A percentile compares a stretch with the other conserved stretches of the same genome.
Conservation (phyloP, 1,284 basidiomycete species). For the Ustilago trichophora region DNA sequence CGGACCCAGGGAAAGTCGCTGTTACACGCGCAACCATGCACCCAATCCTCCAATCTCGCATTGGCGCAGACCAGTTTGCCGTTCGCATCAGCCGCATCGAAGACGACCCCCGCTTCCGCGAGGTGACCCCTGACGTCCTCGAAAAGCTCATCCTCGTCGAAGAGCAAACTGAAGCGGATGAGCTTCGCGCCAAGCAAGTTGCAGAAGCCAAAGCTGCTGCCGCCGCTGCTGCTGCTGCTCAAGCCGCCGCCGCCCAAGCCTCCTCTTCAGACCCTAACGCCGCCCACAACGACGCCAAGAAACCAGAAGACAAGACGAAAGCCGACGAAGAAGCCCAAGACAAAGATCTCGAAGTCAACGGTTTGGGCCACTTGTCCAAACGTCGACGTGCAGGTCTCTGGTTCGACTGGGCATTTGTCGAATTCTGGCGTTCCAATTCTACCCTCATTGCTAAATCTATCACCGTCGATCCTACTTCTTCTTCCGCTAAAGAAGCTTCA, state of each 20-base stretch:
- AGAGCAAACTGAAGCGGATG: conserved; percentile 52
- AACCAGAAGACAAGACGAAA: conserved; percentile 30
- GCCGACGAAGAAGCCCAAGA: conserved; percentile 41
- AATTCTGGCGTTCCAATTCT: conserved; percentile 96
- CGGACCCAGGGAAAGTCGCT: conserved; percentile 42
- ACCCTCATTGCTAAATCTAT: conserved; percentile 69
- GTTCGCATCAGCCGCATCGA: conserved; percentile 84
- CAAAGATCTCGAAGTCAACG: conserved; percentile 41
- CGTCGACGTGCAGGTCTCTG: conserved; percentile 79
- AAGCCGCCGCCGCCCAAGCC: conserved; percentile 11
- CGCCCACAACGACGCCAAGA: not conserved
- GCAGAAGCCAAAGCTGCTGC: conserved; percentile 33
- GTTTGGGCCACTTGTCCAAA: conserved; percentile 63
- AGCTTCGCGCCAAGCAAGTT: conserved; percentile 46
- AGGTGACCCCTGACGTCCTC: conserved; percentile 80
- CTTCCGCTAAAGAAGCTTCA: conserved; percentile 35
- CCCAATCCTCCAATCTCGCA: conserved; percentile 81
- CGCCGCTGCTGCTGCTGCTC: conserved; percentile 22
- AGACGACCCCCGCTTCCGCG: conserved; percentile 90
- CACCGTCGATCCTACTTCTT: conserved; percentile 52
- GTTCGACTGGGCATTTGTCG: conserved; percentile 99
- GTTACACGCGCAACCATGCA: conserved; percentile 57
- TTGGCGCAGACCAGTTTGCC: conserved; percentile 85
- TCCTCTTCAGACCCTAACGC: not conserved
- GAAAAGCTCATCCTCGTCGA: conserved; percentile 40